Evolutionary conservation across 179 eudicot genomes (phyloP).

Genomic region (Vitellaria paradoxa): DNA sequence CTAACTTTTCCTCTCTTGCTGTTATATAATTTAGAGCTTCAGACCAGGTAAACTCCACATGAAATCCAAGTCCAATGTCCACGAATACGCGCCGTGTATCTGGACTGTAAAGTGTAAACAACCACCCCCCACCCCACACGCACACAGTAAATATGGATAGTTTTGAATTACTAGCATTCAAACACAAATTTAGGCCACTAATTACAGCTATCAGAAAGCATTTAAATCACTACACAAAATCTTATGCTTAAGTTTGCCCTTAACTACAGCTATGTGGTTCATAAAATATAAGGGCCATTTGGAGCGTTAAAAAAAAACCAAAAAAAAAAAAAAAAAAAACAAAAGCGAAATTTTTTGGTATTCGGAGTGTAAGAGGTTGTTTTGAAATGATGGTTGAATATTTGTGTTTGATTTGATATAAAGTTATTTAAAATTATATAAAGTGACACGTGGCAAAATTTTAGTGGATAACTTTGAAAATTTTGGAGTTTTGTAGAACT

Average conservation of each 20-base stretch:
- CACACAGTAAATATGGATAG: too few relatives aligned
- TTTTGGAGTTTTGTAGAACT: too few relatives aligned
- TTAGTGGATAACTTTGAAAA: too few relatives aligned
- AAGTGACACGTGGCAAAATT: too few relatives aligned
- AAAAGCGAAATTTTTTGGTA: too few relatives aligned
- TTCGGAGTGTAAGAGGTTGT: too few relatives aligned
- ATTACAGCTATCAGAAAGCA: not conserved
- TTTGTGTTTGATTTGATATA: too few relatives aligned
- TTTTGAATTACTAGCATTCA: not conserved
- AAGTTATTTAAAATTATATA: too few relatives aligned
- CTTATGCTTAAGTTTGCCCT: not conserved
- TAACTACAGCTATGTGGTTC: not conserved
- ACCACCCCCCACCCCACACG: not conserved
- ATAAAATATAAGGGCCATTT: too few relatives aligned
- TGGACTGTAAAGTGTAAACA: constrained; percentile 45
- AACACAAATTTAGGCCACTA: not conserved
- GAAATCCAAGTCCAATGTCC: constrained; percentile 91
- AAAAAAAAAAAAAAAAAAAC: too few relatives aligned
- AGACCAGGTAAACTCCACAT: constrained; percentile 91
- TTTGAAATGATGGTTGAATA: too few relatives aligned
- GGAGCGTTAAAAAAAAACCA: too few relatives aligned
- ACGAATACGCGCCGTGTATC: constrained; percentile 83
- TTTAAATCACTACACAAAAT: not conserved
- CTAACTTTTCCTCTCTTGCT: constrained; percentile 68
- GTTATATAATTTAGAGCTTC: constrained; percentile 77